Base-by-base conservation (phyloP, 768 basidiomycete species). In the Suillus alpinus region DNA sequence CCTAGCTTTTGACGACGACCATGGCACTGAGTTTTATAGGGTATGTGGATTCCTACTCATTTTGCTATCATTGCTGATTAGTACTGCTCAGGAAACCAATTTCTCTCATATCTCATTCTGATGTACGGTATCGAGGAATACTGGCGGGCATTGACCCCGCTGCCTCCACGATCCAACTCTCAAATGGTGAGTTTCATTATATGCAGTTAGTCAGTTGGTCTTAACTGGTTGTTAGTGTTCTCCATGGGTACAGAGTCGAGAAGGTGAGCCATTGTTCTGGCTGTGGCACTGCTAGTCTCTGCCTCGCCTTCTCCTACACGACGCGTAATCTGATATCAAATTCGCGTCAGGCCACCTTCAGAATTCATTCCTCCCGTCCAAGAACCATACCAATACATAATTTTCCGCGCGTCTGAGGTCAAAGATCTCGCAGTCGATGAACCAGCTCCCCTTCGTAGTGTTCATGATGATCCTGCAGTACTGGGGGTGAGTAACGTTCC, bases 201-300 rank as follows among this genome's bases (percentile, higher is more conserved):
- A 26, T 44, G 36, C n/a, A 51, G 63, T 29, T 41, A 26, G 43
- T 2, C 32, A 20, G 34, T 41, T 29, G 34, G 63, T 44, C 41
- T 64, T 6, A 56, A 47, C 43, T 34, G 26, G 2, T 47, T 29
- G 1, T 52, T 60, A 77, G 92, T 94, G 43, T 93, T 81, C 71
- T 94, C 92, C 43, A 92, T 94, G 91, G 92, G 92, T 40, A 94
- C 92, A 1, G 92, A 94, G 73, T 80, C 85, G 62, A 84, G 92
- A 70, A 85, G 89, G 89, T 91, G 74, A 77, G 87, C 68, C 8
- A 26, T 32, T 34, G 31, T 49, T 63, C 56, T 60, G 31, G 36
- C 18, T 23, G 41, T 64, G 34, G 26, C 63, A 49, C 39, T 1
- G 20, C 46, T 23, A 56, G 34, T 29, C 37, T 34, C 41, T 59